Evolutionary conservation across 129 eudicot species (phyloP), one percentile per base, ranked within the genome.

Genomic region (Tagetes erecta): DNA sequence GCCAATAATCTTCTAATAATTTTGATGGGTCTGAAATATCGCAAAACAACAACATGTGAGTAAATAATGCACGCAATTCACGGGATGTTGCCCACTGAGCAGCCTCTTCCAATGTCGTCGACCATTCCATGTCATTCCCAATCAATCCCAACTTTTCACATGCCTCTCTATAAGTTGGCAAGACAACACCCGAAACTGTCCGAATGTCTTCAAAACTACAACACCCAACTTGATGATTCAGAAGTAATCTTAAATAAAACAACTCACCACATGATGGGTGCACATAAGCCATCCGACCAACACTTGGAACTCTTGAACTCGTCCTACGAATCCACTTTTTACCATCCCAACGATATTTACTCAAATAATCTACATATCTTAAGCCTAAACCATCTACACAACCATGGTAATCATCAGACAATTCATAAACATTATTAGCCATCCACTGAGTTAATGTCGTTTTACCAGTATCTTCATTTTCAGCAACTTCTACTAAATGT

Each of bases 111-210:
- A 72, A 40, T 20, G 67, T 9, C 2, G 1, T 1, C 1, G 55
- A 5, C 76, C 67, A 41, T 11, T 72, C 56, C 31, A 5, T 40
- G 4, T 72, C 42, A 33, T 72, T 68, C 3, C 57, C 44, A 27
- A 57, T 52, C 13, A 72, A 11, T 0, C 76, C 68, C 11, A 72
- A 33, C 1, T 5, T 11, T 58, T 57, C 68, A 40, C 76, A 56
- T 2, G 76, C 33, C 0, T 30, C 5, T 30, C 67, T 8, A 41
- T 38, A 56, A 9, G 38, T 55, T 20, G 39, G 27, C 39, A 13
- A 70, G 2, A 51, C 7, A 0, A 39, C 37, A 2, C 27, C 27
- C 5, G 5, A n/a, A 39, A 55, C 40, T 20, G 67, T 55, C 8
- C 41, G 8, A 0, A 55, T 71, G 6, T 55, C 67, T 10, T 4